Evolutionary conservation across 2,329 filamentous ascomycete species (phyloP).

Genomic region (Alternaria incomplexa): DNA sequence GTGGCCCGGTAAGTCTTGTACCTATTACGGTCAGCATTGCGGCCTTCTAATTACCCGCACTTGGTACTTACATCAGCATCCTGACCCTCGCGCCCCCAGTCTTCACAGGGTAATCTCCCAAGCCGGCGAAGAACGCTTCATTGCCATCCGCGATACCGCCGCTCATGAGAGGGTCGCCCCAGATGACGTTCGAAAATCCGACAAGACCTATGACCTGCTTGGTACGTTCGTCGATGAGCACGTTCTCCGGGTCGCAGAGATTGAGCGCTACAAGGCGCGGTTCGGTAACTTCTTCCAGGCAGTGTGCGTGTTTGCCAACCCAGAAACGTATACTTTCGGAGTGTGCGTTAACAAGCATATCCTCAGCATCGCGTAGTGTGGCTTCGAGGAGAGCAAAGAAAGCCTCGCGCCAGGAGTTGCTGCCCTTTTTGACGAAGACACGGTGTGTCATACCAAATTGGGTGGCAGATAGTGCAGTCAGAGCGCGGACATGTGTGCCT

Average conservation of each 20-base stretch:
- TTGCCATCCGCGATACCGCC: slow-evolving; percentile 51
- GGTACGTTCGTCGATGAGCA: slow-evolving; percentile 58
- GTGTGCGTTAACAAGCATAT: slow-evolving; percentile 63
- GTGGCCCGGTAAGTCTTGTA: slow-evolving; percentile 54
- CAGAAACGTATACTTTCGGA: slow-evolving; percentile 62
- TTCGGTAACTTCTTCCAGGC: slow-evolving; percentile 58
- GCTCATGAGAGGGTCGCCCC: slow-evolving; percentile 63
- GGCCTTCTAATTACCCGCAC: neutral
- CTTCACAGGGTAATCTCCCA: slow-evolving; percentile 46
- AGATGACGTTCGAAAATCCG: slow-evolving; percentile 61
- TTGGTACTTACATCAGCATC: slow-evolving; percentile 50
- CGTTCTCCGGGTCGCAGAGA: slow-evolving; percentile 56
- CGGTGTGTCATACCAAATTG: slow-evolving; percentile 59
- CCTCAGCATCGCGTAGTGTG: slow-evolving; percentile 63
- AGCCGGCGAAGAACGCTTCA: slow-evolving; percentile 52
- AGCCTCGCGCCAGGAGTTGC: slow-evolving; percentile 59
- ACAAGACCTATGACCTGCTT: slow-evolving; percentile 58
- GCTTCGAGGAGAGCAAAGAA: slow-evolving; percentile 61
- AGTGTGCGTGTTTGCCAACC: slow-evolving; percentile 51
- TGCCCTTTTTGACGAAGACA: slow-evolving; percentile 55
- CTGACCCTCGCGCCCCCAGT: slow-evolving; percentile 43
- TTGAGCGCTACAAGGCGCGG: slow-evolving; percentile 60
- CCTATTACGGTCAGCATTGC: slow-evolving; percentile 34
- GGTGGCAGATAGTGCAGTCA: slow-evolving; percentile 54
- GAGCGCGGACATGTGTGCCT: slow-evolving; percentile 49